Conservation (phyloP, 2,329 filamentous ascomycete species). For the Diplocarpon rosae region DNA sequence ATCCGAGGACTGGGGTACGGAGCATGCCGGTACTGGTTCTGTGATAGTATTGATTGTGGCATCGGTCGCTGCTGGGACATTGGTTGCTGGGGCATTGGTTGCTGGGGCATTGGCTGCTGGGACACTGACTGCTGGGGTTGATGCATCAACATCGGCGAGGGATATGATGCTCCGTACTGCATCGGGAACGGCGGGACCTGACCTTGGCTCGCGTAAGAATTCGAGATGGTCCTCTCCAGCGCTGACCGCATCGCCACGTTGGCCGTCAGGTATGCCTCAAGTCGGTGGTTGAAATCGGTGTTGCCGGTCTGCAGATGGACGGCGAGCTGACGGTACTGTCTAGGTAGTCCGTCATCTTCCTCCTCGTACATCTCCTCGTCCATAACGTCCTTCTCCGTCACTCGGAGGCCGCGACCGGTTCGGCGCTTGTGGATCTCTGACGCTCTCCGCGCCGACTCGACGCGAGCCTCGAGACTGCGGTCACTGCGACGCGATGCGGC, state of each 20-base stretch:
- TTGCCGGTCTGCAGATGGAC: constrained; percentile 37
- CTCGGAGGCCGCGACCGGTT: constrained; percentile 70
- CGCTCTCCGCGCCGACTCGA: constrained; percentile 77
- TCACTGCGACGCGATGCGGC: constrained; percentile 82
- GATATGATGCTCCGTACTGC: constrained; percentile 23
- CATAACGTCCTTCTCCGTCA: constrained; percentile 76
- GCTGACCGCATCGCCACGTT: constrained; percentile 45
- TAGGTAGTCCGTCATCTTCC: constrained; percentile 70
- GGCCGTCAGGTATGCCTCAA: constrained; percentile 40
- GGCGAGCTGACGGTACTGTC: constrained; percentile 52
- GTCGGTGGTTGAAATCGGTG: constrained; percentile 16
- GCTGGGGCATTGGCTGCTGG: constrained; percentile 5
- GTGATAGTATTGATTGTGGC: constrained; percentile 2
- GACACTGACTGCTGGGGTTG: constrained; percentile 18
- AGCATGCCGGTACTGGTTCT: constrained; percentile 29
- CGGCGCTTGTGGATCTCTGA: constrained; percentile 86
- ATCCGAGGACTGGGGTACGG: constrained; percentile 31
- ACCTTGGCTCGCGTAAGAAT: constrained; percentile 27
- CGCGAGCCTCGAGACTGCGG: constrained; percentile 73
- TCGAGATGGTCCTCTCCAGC: constrained; percentile 33
- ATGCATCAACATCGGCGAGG: constrained; percentile 21
- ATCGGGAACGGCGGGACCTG: constrained; percentile 26
- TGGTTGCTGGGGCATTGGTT: constrained; percentile 13
- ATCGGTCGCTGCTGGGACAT: constrained; percentile 18
- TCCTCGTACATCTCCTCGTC: constrained; percentile 97